Base-by-base conservation (phyloP, 305 asterid species). In the Fraxinus platypoda region DNA sequence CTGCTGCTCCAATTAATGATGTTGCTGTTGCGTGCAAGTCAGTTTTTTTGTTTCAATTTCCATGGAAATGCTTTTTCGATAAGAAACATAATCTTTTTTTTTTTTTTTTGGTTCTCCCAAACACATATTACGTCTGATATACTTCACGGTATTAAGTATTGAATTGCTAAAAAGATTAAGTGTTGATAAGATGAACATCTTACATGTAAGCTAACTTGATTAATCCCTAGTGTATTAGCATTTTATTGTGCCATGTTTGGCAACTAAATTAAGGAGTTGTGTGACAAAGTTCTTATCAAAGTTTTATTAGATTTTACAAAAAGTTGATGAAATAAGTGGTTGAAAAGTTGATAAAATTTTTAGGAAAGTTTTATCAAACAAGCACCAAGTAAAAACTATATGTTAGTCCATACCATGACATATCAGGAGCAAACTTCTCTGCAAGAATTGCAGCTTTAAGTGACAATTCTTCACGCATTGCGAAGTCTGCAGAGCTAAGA, bases 351-450 rank as follows among this genome's bases (percentile, higher is more conserved):
- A 43, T 15, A 49, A 49, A 52, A 17, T 1, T 17, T 17, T 17
- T 17, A 52, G 23, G 21, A 5, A 52, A 17, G 62, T 52, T 52
- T 1, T n/a, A 17, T 52, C 62, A 17, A 52, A 17, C 62, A 52
- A 17, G 2, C 62, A 52, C 43, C 21, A 68, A 76, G 79, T 38
- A 76, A 75, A 52, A 80, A 66, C 70, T 52, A 80, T n/a, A 80
- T 79, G 62, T 52, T 49, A 71, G 35, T 59, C 59, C 94, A 81
- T 95, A 97, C 99, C 99, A 97, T 71, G 99, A 93, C 86, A 97
- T 87, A 89, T 97, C 98, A 31, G 98, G 99, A 74, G 99, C 98
- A 87, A 97, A 97, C 86, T 97, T 97, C 94, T 97, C 99, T 1
- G 98, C 96, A 9, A 97, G 96, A 88, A 94, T 97, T 77, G 98